phyloP scores from a whole-genome alignment of 768 basidiomycete genomes.

The Sporobolomyces pararoseus region DNA sequence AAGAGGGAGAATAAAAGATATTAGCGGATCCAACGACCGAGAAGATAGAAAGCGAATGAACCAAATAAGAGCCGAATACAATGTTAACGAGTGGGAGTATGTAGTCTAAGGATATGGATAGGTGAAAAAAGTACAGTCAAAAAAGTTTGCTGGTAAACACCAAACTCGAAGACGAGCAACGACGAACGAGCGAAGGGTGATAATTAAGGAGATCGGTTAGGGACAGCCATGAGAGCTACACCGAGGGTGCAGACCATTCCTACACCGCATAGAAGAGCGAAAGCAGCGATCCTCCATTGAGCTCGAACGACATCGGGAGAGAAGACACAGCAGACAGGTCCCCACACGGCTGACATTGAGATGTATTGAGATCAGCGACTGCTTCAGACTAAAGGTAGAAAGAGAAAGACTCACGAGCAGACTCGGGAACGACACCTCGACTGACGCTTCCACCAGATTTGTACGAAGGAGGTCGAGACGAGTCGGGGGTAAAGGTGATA shows the following conservation, averaged over 20 bases:
- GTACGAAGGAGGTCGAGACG: constrained; percentile 39
- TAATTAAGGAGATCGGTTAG: constrained; percentile 14
- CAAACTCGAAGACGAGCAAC: neutral
- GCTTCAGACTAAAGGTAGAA: neutral
- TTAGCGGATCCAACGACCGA: neutral
- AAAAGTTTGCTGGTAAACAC: no score
- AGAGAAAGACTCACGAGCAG: constrained; percentile 6
- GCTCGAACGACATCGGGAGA: constrained; percentile 32
- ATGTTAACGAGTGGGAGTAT: neutral
- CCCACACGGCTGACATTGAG: constrained; percentile 20
- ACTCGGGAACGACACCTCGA: constrained; percentile 21
- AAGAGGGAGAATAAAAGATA: neutral
- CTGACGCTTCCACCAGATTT: constrained; percentile 13
- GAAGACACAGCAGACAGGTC: constrained; percentile 29
- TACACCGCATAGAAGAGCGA: constrained; percentile 16
- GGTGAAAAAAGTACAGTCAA: no score
- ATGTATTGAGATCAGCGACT: neutral
- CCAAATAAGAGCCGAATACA: no score
- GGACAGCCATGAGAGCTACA: constrained; percentile 34
- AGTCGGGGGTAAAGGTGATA: constrained; percentile 10
- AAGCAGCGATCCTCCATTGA: constrained; percentile 31
- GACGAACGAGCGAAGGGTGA: neutral
- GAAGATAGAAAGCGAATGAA: neutral
- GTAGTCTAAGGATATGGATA: neutral
- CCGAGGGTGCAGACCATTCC: constrained; percentile 11